Base-by-base conservation (phyloP, 2,329 filamentous ascomycete genomes). In the Rhynchosporium graminicola region DNA sequence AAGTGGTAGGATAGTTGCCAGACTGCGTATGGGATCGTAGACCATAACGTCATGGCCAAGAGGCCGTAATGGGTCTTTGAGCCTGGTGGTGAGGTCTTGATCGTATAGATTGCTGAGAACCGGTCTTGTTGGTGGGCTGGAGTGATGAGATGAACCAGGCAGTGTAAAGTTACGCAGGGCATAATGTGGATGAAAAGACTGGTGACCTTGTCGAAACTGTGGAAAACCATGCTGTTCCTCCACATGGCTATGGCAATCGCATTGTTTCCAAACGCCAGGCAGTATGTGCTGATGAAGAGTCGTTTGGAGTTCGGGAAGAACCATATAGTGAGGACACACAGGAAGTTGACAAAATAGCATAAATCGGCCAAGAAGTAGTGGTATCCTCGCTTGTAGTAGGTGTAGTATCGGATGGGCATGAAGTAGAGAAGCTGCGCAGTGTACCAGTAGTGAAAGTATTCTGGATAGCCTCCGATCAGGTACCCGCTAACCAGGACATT, bases 141-240 rank as follows among this genome's bases (percentile, higher is more conserved):
- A 0, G 89, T 77, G 12, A 92, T 81, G 26, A 98, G 81, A 74
- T 99, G 95, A 15, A 97, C 90, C 13, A 99, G 82, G 73, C 92
- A 96, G 76, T 99, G 95, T 12, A 99, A 83, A 1, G 93, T 91
- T 5, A 90, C 94, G 68, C 93, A 97, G 0, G 95, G 95, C 94
- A 99, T 99, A 72, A 99, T 96, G 76, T 99, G 95, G 70, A 99
- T 97, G 79, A 99, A 99, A n/a, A 99, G 83, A 75, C 87, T 89
- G 65, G 93, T 96, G 65, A 98, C 92, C 77, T 99, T 99, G 82
- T 99, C 95, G 77, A 99, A 87, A 74, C 92, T 96, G 80, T 99
- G 95, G 76, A 99, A 99, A 52, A 99, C 95, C 73, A 99, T 85
- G 38, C 93, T 97, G 76, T 99, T 99, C 67, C 95, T 87, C 95